A percentile compares a stretch with the other conserved stretches of the same genome.
These are phyloP conservation scores for Picea glauca DNA, from an alignment of 75 land plant genomes.

Conservation along the genomic window DNA sequence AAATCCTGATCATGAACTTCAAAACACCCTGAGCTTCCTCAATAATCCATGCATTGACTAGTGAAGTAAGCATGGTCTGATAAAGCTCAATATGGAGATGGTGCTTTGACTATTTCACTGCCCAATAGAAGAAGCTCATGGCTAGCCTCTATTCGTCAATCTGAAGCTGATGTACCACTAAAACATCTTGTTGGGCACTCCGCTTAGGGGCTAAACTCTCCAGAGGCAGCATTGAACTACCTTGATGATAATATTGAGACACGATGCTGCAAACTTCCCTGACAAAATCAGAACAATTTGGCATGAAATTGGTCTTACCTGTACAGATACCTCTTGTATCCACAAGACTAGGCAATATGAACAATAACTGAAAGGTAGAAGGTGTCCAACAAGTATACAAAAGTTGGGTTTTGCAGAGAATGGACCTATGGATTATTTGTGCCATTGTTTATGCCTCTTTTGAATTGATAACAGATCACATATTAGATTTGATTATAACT, in stretches of 20 bases:
- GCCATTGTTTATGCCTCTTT: no score
- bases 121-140: constrained; percentile 51
- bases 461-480: no score
- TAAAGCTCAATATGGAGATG: constrained; percentile 41
- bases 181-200: constrained; percentile 46
- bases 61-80: constrained; percentile 23
- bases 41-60: constrained; percentile 30
- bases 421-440: no score
- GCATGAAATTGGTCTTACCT: no score
- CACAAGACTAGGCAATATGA: no score
- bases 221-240: not conserved
- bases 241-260: not conserved
- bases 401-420: no score
- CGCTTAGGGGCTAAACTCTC: constrained; percentile 13
- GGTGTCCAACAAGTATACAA: no score
- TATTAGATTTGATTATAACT: no score
- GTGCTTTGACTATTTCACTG: constrained; percentile 21
- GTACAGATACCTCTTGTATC: no score
- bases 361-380: no score
- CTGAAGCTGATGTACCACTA: constrained; percentile 34
- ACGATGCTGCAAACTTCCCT: constrained; percentile 4
- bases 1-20: constrained; percentile 38
- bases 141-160: constrained; percentile 51
- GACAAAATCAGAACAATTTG: not conserved
- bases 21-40: constrained; percentile 48